These are phyloP conservation scores for Pseudisothecium myosuroides DNA, from an alignment of 225 moss, liverwort and hornwort genomes.

Conservation along the genomic window DNA sequence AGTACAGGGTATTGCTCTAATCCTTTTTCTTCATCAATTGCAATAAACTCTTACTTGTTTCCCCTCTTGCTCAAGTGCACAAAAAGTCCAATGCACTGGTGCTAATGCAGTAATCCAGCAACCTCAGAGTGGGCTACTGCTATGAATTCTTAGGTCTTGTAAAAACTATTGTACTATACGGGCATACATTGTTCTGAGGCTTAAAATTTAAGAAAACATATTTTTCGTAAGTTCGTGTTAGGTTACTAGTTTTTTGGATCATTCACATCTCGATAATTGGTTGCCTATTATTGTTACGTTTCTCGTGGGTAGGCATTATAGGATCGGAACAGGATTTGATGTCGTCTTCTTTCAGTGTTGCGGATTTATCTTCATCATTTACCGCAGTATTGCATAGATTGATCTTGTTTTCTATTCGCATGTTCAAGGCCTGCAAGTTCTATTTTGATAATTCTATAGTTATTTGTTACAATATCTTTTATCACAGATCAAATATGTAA, in stretches of 20 bases:
- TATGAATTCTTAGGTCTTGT: not conserved
- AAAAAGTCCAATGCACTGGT: not conserved
- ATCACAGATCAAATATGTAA: not conserved
- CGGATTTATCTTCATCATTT: not conserved
- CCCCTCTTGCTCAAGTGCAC: not conserved
- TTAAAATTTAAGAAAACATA: not conserved
- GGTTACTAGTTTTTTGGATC: not conserved
- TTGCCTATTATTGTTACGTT: not conserved
- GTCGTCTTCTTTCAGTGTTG: not conserved
- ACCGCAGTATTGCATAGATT: not conserved
- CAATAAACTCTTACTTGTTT: not conserved
- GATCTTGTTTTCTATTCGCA: not conserved
- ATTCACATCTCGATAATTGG: not conserved
- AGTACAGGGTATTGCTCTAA: conserved; percentile 7
- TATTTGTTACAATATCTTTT: not conserved
- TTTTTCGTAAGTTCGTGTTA: not conserved
- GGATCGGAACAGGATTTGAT: not conserved
- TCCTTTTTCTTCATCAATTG: conserved; percentile 3
- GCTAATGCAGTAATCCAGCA: not conserved
- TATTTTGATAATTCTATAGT: not conserved
- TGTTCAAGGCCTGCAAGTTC: not conserved
- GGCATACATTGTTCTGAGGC: not conserved
- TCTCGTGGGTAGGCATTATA: not conserved
- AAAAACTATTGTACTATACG: not conserved
- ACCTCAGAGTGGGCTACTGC: not conserved